A percentile compares a stretch with the other conserved stretches of the same genome.
Evolutionary conservation across 2,329 filamentous ascomycete genomes (phyloP).

Genomic region (Botryotinia narcissicola): DNA sequence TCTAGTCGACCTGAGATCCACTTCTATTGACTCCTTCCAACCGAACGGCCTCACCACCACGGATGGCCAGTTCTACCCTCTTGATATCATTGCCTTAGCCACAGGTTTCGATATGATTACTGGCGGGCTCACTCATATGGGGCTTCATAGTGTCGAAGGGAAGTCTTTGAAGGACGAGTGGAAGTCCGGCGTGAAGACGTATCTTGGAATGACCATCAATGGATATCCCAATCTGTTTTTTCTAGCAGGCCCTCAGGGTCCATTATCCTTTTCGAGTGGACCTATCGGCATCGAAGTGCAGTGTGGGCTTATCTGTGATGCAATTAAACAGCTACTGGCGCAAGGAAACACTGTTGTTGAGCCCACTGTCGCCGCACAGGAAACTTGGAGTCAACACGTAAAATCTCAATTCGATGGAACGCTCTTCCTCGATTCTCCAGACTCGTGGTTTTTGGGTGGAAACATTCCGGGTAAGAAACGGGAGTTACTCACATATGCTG

Average conservation of each 20-base stretch:
- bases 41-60: background rate
- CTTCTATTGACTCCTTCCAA: background rate
- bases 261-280: background rate
- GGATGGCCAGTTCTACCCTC: background rate
- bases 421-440: background rate
- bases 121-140: background rate
- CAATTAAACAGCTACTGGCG: background rate
- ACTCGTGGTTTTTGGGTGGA: background rate
- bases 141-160: background rate
- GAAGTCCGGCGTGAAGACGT: background rate
- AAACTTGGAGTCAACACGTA: background rate
- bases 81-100: background rate
- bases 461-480: background rate
- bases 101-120: background rate
- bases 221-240: background rate
- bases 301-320: background rate
- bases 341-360: background rate
- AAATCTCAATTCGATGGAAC: background rate
- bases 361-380: background rate
- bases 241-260: background rate
- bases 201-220: background rate
- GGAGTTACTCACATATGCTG: background rate
- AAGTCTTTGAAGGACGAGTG: background rate
- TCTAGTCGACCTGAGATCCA: background rate
- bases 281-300: background rate